Evolutionary conservation across 2,329 filamentous ascomycete genomes (phyloP).

Genomic region (Delphinella strobiligena): DNA sequence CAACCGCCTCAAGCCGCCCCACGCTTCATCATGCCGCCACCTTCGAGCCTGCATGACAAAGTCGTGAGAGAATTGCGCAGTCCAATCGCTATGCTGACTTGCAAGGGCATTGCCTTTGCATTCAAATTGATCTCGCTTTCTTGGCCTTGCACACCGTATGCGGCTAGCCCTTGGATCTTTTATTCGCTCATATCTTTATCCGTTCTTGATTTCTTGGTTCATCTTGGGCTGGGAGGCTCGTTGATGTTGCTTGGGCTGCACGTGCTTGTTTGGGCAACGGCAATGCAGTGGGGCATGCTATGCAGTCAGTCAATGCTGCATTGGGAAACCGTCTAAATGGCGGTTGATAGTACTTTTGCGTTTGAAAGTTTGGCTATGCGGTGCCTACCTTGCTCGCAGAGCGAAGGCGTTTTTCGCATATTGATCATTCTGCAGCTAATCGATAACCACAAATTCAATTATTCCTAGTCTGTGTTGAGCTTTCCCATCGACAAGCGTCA

Average conservation of each 20-base stretch:
- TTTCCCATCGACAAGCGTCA: no score
- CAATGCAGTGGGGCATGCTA: conserved; percentile 42
- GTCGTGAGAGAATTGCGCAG: conserved; percentile 21
- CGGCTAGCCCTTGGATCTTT: conserved; percentile 50
- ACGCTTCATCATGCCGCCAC: conserved; percentile 24
- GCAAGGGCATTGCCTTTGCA: conserved; percentile 53
- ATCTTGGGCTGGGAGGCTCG: conserved; percentile 39
- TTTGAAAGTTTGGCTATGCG: no score
- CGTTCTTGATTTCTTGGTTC: conserved; percentile 51
- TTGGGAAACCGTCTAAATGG: no score
- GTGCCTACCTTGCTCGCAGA: no score
- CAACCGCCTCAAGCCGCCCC: conserved; percentile 16
- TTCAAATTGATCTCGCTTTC: conserved; percentile 55
- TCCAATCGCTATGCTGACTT: conserved; percentile 20
- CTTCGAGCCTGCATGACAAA: conserved; percentile 18
- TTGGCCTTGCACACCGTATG: conserved; percentile 60
- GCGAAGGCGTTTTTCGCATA: no score
- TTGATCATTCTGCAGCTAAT: no score
- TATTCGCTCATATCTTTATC: conserved; percentile 61
- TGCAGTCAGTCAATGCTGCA: no score
- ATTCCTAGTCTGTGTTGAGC: no score
- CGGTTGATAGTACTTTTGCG: no score
- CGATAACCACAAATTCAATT: no score
- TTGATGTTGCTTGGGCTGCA: conserved; percentile 62
- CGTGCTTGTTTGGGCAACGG: conserved; percentile 56